Evolutionary conservation across 2,329 filamentous ascomycete species (phyloP).

Genomic region (Verticillium nonalfalfae): DNA sequence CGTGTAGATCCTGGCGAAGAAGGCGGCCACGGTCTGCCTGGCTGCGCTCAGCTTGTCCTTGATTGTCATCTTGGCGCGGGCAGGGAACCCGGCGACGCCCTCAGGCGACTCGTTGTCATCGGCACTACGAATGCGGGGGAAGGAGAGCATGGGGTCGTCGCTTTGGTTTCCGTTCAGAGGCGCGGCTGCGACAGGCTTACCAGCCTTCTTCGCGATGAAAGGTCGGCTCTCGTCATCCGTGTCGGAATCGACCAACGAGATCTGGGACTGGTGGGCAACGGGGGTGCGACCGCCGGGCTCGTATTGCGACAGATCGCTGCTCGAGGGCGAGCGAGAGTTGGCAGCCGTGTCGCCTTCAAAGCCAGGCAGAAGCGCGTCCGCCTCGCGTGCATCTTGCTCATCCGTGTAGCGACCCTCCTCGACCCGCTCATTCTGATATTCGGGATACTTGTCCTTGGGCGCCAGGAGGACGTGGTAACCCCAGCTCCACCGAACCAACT

Average conservation of each 20-base stretch:
- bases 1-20: constrained; percentile 20
- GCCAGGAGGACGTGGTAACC: constrained; percentile 93
- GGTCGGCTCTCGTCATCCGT: constrained; percentile 39
- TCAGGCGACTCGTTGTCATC: constrained; percentile 32
- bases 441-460: constrained; percentile 66
- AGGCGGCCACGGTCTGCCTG: constrained; percentile 15
- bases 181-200: constrained; percentile 14
- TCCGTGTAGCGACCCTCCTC: constrained; percentile 57
- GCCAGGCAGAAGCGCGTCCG: constrained; percentile 36
- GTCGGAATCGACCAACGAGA: constrained; percentile 34
- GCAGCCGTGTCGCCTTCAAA: constrained; percentile 34
- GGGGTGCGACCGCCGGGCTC: constrained; percentile 52
- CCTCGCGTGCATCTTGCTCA: constrained; percentile 33
- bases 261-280: constrained; percentile 40
- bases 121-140: constrained; percentile 46
- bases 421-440: constrained; percentile 49
- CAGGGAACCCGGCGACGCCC: constrained; percentile 33
- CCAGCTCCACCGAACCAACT: constrained; percentile 96
- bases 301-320: constrained; percentile 40
- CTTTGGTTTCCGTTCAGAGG: constrained; percentile 19
- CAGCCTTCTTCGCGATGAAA: constrained; percentile 17
- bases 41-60: constrained; percentile 18
- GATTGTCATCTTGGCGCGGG: constrained; percentile 25
- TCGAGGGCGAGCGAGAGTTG: constrained; percentile 15
- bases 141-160: constrained; percentile 53